phyloP scores from a whole-genome alignment of 805 yeast genomes.

The Starmerella apis region DNA sequence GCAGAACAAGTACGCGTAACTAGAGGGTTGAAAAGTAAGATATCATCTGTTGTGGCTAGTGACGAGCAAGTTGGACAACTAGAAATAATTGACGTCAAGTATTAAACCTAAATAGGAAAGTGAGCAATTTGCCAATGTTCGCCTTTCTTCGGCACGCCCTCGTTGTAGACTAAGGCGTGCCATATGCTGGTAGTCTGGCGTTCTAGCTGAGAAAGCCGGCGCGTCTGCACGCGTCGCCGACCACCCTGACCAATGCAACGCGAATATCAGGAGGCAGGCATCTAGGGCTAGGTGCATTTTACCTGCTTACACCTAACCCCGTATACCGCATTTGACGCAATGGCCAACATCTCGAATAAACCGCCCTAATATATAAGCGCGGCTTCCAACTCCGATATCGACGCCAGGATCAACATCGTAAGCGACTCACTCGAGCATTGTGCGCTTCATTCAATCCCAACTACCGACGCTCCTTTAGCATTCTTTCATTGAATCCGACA shows the following conservation, averaged over 20 bases:
- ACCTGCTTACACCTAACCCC: background rate
- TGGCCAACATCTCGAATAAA: constrained; percentile 4
- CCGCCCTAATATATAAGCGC: constrained; percentile 1
- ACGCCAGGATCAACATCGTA: background rate
- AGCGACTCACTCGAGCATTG: background rate
- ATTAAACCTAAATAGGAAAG: too few relatives aligned
- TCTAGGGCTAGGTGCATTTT: constrained; percentile 1
- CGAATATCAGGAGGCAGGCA: constrained; percentile 6
- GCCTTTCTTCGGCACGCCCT: too few relatives aligned
- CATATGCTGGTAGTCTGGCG: background rate
- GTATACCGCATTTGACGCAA: constrained; percentile 1
- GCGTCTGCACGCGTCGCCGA: background rate
- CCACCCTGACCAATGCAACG: background rate
- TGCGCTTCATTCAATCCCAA: background rate
- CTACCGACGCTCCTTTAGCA: background rate
- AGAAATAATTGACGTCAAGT: too few relatives aligned
- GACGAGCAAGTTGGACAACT: background rate
- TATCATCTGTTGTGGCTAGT: background rate
- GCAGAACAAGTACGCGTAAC: background rate
- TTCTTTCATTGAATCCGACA: background rate
- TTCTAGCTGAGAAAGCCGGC: background rate
- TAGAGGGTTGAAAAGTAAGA: too few relatives aligned
- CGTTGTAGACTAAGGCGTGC: too few relatives aligned
- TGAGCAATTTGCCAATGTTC: too few relatives aligned
- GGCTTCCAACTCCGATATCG: background rate